Percentiles rank a stretch among this genome's conserved stretches.
Evolutionary conservation across 306 rosid species (phyloP).

Genomic region (Rosa multiflora): DNA sequence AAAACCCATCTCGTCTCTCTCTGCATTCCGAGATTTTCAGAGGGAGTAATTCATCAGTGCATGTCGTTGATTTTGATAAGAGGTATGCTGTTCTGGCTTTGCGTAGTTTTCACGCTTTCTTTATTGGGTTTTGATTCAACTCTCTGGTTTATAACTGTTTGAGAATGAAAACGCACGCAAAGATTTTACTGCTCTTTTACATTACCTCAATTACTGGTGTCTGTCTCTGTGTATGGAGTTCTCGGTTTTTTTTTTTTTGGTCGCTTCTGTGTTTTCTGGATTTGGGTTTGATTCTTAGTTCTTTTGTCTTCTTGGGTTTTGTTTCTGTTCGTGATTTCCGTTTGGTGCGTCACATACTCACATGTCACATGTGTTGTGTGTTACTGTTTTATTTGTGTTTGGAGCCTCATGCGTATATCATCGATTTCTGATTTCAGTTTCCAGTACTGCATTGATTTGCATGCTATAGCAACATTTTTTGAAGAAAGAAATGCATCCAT

Average conservation of each 20-base stretch:
- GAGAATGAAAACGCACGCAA: background rate
- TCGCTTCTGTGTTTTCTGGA: slow-evolving; percentile 11
- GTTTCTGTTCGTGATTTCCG: background rate
- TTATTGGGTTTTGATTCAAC: slow-evolving; percentile 18
- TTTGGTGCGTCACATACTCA: slow-evolving; percentile 4
- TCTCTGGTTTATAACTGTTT: background rate
- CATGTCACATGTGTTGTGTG: background rate
- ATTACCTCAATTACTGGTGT: background rate
- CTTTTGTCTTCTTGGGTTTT: background rate
- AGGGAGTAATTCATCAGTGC: slow-evolving; percentile 1
- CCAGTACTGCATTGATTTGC: slow-evolving; percentile 16
- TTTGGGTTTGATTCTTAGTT: slow-evolving; percentile 7
- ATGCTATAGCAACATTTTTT: background rate
- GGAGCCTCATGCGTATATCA: background rate
- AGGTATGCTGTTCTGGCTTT: slow-evolving; percentile 33
- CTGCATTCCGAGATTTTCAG: slow-evolving; percentile 9
- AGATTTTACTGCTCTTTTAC: background rate
- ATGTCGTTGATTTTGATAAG: slow-evolving; percentile 2
- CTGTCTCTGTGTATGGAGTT: background rate
- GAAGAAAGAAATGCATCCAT: background rate
- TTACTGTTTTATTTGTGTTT: slow-evolving; percentile 14
- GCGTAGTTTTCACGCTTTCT: slow-evolving; percentile 25
- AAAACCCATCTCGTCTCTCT: background rate
- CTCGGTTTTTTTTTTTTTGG: background rate
- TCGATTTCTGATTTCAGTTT: background rate